Evolutionary conservation across 2,329 filamentous ascomycete genomes (phyloP).

Genomic region (Alternaria rosae): DNA sequence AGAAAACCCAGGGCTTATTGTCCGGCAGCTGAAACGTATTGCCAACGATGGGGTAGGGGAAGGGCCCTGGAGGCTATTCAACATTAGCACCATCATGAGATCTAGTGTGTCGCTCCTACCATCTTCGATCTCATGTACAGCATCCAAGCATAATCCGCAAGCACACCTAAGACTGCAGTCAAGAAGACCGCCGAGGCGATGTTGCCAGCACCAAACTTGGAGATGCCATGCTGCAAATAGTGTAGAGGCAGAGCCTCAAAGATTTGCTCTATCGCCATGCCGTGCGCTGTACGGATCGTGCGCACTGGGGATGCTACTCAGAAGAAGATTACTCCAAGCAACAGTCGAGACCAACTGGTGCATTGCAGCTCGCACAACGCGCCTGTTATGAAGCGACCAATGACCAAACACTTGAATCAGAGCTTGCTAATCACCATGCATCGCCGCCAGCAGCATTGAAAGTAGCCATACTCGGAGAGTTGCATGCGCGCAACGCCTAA

Average conservation of each 20-base stretch:
- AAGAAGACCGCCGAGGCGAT: constrained; percentile 31
- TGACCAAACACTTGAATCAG: neutral
- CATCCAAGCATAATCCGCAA: constrained; percentile 60
- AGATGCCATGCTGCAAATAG: constrained; percentile 42
- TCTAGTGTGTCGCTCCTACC: constrained; percentile 35
- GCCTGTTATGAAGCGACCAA: neutral
- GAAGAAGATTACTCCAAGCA: neutral
- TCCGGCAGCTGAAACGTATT: constrained; percentile 64
- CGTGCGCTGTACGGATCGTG: neutral
- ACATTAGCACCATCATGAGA: neutral
- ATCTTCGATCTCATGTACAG: constrained; percentile 59
- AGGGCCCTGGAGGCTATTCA: constrained; percentile 61
- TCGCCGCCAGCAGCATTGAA: neutral
- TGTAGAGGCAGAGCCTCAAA: constrained; percentile 40
- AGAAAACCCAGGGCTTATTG: constrained; percentile 65
- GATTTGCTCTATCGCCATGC: constrained; percentile 42
- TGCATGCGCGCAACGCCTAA: constrained; percentile 2
- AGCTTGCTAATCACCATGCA: neutral
- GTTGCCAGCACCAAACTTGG: constrained; percentile 36
- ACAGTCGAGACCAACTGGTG: neutral
- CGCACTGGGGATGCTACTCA: neutral
- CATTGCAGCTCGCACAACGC: neutral
- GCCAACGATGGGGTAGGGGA: constrained; percentile 63
- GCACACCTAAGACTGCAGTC: constrained; percentile 32
- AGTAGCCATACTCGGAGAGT: neutral